Evolutionary conservation across 495 filamentous ascomycete genomes (phyloP), one percentile per base, ranked within the genome.

Genomic region (Annulohypoxylon stygium): DNA sequence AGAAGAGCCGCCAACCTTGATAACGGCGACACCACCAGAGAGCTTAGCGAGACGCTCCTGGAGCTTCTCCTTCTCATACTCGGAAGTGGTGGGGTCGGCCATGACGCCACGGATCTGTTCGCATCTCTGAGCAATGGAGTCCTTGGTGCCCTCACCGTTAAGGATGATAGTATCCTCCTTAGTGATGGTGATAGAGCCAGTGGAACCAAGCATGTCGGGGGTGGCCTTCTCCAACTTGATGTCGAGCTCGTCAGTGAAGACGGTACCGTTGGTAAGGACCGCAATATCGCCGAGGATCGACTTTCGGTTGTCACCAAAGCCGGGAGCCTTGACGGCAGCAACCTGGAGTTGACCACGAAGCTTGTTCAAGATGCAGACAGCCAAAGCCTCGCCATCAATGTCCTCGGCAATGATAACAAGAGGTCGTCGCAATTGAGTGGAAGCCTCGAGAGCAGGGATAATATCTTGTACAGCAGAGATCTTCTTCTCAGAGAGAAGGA

Each of bases 1-100:
- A 74, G 95, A 98, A 66, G 94, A 87, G 82, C 96, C 96, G 77
- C 96, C 96, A 74, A 99, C 96, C 88, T 95, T 97, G 88, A 99
- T 98, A 83, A 99, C 96, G 71, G 96, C 96, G 78, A 99, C 96
- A 89, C 96, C 96, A 63, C 96, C 96, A 53, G 96, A 98, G 74
- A 99, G 93, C 91, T 99, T 99, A 75, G 96, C 96, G 59, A 98
- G 93, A 85, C 96, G 96, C 86, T 99, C 96, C 84, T 98, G 96
- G 65, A 99, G 92, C 90, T 99, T 99, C 91, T 99, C 96, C 88
- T 97, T 98, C 89, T 99, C 96, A 85, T 99, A 98, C 77, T 98
- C 97, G 69, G 94, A 97, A 69, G 96, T 98, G 69, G 88, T 89
- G 33, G 96, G 90, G 86, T 98, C 96, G 71, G 83, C 87, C 90